Evolutionary conservation across 139 green algal species (phyloP).

Genomic region (Yamagishiella unicocca): DNA sequence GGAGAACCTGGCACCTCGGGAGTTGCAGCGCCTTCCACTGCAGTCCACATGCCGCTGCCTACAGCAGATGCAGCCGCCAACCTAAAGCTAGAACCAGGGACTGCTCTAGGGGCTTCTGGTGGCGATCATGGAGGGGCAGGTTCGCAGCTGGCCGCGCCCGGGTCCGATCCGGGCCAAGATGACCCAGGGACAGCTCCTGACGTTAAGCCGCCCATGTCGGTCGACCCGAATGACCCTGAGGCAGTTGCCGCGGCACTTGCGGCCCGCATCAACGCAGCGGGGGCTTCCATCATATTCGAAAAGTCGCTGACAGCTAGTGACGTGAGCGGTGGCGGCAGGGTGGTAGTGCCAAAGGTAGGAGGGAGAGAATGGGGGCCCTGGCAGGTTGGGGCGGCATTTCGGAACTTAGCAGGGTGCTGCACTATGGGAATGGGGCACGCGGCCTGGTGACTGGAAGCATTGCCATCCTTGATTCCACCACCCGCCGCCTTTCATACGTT

Average conservation of each 20-base stretch:
- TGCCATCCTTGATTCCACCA: too few species aligned
- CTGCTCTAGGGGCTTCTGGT: too few species aligned
- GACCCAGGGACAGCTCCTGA: too few species aligned
- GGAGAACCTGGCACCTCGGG: not conserved
- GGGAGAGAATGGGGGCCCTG: not conserved
- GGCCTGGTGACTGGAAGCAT: too few species aligned
- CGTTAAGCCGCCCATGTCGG: not conserved
- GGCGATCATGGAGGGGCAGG: too few species aligned
- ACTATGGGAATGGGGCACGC: too few species aligned
- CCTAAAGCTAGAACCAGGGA: too few species aligned
- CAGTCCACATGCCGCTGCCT: too few species aligned
- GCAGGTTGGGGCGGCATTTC: not conserved
- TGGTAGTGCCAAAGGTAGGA: slow-evolving; percentile 80
- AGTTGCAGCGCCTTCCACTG: not conserved
- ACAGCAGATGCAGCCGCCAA: too few species aligned
- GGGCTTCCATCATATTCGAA: slow-evolving; percentile 74
- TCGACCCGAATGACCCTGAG: slow-evolving; percentile 22
- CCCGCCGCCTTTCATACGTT: not conserved
- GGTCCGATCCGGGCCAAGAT: too few species aligned
- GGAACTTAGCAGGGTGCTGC: too few species aligned
- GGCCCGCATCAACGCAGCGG: slow-evolving; percentile 56
- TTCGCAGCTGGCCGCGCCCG: too few species aligned
- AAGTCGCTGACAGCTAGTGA: slow-evolving; percentile 76
- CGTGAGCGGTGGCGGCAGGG: slow-evolving; percentile 66
- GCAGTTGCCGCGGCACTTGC: slow-evolving; percentile 41